phyloP scores from a whole-genome alignment of 2,329 filamentous ascomycete species.

The Verticillium nubilum region DNA sequence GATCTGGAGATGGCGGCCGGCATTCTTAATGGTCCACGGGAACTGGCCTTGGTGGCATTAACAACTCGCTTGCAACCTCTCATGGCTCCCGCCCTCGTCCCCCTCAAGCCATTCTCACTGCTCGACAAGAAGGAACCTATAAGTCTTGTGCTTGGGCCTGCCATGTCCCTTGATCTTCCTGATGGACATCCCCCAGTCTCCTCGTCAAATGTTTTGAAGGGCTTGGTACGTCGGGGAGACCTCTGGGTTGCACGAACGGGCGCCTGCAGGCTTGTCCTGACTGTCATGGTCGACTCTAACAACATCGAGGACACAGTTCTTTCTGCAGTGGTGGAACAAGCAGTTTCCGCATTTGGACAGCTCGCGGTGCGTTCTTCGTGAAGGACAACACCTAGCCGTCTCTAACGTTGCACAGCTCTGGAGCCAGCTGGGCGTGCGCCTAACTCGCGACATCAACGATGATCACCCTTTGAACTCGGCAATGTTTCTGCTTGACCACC shows the following conservation, averaged over 20 bases:
- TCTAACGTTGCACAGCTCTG: slow-evolving; percentile 4
- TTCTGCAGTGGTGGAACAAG: background rate
- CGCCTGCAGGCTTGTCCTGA: background rate
- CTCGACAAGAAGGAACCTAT: background rate
- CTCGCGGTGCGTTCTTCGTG: background rate
- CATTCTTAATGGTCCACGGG: background rate
- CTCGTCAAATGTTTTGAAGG: background rate
- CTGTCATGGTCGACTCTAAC: background rate
- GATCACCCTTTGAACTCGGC: slow-evolving; percentile 3
- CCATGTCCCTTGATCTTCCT: background rate
- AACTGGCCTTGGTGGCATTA: background rate
- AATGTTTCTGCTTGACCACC: slow-evolving; percentile 30
- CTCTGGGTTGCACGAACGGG: slow-evolving; percentile 3
- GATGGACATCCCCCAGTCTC: background rate
- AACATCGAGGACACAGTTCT: background rate
- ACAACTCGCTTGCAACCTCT: background rate
- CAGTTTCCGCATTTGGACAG: background rate
- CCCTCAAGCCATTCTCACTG: background rate
- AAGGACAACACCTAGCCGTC: background rate
- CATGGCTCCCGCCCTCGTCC: background rate
- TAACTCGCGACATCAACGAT: background rate
- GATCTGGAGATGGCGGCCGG: background rate
- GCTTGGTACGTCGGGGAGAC: background rate
- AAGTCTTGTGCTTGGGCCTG: background rate
- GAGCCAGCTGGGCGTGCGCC: slow-evolving; percentile 5